These are phyloP conservation scores for Karstenula rhodostoma DNA, from an alignment of 2,329 filamentous ascomycete species.

Conservation along the genomic window DNA sequence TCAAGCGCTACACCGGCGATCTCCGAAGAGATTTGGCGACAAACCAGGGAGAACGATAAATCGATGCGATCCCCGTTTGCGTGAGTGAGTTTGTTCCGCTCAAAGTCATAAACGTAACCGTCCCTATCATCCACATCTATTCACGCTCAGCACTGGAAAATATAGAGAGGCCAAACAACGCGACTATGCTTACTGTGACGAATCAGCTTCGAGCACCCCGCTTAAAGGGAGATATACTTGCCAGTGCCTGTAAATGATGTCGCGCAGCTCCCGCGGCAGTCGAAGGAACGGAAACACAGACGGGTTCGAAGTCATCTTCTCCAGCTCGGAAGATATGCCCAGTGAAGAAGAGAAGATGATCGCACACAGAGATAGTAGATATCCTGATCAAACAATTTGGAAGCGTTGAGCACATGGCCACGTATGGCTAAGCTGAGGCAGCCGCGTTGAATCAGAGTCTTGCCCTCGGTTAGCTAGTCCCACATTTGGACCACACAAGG, in stretches of 20 bases:
- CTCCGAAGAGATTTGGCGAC: constrained; percentile 17
- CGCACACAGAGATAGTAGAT: too few species aligned
- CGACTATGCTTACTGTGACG: background rate
- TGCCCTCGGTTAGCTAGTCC: too few species aligned
- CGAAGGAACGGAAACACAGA: background rate
- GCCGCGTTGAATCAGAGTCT: too few species aligned
- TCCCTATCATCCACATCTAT: constrained; percentile 13
- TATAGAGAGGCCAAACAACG: too few species aligned
- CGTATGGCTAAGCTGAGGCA: too few species aligned
- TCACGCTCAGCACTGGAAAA: too few species aligned
- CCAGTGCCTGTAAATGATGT: background rate
- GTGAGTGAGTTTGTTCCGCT: constrained; percentile 10
- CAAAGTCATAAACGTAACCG: constrained; percentile 17
- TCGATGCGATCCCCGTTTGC: constrained; percentile 9
- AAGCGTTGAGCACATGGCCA: too few species aligned
- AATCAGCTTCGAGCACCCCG: background rate
- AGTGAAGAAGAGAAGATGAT: too few species aligned
- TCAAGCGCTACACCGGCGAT: constrained; percentile 14
- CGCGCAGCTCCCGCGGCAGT: background rate
- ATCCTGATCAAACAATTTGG: too few species aligned
- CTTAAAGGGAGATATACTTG: background rate
- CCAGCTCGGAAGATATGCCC: too few species aligned
- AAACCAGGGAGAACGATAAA: constrained; percentile 13
- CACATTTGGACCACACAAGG: too few species aligned
- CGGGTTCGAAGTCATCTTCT: too few species aligned